Evolutionary conservation across 169 alveolate species (phyloP).

Genomic region (Theileria orientalis): DNA sequence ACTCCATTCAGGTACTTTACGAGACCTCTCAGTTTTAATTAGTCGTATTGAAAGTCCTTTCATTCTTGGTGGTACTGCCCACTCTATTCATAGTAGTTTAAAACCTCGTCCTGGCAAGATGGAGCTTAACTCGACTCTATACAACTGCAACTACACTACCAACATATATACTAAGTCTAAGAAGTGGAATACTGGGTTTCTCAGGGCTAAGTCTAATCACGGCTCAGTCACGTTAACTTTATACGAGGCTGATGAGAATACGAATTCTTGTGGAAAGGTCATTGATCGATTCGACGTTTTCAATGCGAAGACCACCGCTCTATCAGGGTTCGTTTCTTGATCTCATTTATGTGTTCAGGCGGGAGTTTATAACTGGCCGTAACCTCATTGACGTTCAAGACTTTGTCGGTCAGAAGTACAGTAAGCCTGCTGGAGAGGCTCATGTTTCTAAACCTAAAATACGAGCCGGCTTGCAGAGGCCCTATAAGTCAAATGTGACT

Average conservation of each 20-base stretch:
- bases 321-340: slow-evolving; percentile 16
- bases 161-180: slow-evolving; percentile 30
- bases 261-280: slow-evolving; percentile 1
- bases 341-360: neutral
- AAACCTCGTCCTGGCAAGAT: neutral
- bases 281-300: slow-evolving; percentile 48
- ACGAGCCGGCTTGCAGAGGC: neutral
- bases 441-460: neutral
- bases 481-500: no score
- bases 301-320: neutral
- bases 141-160: slow-evolving; percentile 43
- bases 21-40: neutral
- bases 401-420: neutral
- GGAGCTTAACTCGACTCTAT: neutral
- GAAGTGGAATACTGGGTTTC: slow-evolving; percentile 51
- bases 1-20: slow-evolving; percentile 8
- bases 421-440: neutral
- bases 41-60: neutral
- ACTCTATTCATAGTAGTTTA: neutral
- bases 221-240: slow-evolving; percentile 26
- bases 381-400: slow-evolving; percentile 14
- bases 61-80: neutral
- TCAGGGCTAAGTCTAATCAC: slow-evolving; percentile 27
- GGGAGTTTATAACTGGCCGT: slow-evolving; percentile 13
- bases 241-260: slow-evolving; percentile 29